Conservation (phyloP, 768 basidiomycete species). For the Suillus fuscotomentosus region DNA sequence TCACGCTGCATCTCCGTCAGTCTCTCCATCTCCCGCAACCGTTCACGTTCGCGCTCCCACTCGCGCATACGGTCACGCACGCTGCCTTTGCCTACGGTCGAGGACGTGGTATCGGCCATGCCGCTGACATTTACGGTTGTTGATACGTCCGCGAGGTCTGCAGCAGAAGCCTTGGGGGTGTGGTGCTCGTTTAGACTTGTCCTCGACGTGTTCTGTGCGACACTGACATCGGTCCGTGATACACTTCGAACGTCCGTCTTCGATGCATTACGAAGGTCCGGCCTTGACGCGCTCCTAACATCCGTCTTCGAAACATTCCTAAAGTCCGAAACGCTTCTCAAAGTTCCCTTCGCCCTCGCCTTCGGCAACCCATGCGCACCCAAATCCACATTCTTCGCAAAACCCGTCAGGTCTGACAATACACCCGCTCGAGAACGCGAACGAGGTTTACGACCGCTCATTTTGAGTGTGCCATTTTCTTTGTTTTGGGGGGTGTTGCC, state of each 20-base stretch:
- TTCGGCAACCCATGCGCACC: slow-evolving; percentile 25
- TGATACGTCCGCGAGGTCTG: slow-evolving; percentile 18
- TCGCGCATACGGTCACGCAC: slow-evolving; percentile 65
- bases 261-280: not conserved
- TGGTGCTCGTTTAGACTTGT: slow-evolving; percentile 17
- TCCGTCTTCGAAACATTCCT: slow-evolving; percentile 12
- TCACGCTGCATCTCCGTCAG: slow-evolving; percentile 58
- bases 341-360: slow-evolving; percentile 24
- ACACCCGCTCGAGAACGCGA: slow-evolving; percentile 28
- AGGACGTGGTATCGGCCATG: slow-evolving; percentile 4
- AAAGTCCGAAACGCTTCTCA: slow-evolving; percentile 41
- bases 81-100: slow-evolving; percentile 24
- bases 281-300: slow-evolving; percentile 6
- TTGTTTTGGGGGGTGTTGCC: slow-evolving; percentile 28
- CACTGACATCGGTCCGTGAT: not conserved
- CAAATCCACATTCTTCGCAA: slow-evolving; percentile 31
- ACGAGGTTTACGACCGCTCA: slow-evolving; percentile 29
- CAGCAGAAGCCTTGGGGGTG: slow-evolving; percentile 9
- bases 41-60: slow-evolving; percentile 72
- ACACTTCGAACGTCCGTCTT: not conserved
- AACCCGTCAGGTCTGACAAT: slow-evolving; percentile 40
- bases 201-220: slow-evolving; percentile 3
- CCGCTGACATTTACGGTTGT: slow-evolving; percentile 5
- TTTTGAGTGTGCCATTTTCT: slow-evolving; percentile 11
- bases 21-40: slow-evolving; percentile 66